Evolutionary conservation across 495 filamentous ascomycete species (phyloP), one percentile per base, ranked within the genome.

Genomic region (Xylaria acuta): DNA sequence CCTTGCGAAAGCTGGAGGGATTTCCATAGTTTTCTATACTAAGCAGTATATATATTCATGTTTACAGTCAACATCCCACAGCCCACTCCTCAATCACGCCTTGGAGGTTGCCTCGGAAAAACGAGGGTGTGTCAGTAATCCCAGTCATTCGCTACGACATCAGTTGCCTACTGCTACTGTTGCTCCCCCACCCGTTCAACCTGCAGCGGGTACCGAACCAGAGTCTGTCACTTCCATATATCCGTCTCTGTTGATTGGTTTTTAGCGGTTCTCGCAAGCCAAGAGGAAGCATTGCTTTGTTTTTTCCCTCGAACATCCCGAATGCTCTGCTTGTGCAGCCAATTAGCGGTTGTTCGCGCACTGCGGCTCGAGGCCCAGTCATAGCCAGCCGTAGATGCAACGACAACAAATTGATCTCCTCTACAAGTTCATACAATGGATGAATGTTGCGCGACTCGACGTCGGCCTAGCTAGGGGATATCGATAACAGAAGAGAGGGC

Each of bases 41-140:
- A 22, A 3, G 32, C 3, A 60, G 9, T 30, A 56, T 56, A 22
- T 56, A 22, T 40, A 25, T 20, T 56, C 20, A 30, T n/a, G 65
- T n/a, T 67, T 54, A 36, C 49, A 6, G 4, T 67, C 34, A 43
- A 25, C 20, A 18, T 27, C 22, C 4, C 5, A 67, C 65, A 67
- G 34, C 65, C 47, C 41, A 36, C 49, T 56, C 11, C 20, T 49
- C 41, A 64, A 47, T 20, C 49, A 41, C 22, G 65, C n/a, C 64
- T 27, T 54, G 49, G 22, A 43, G 30, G 49, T 56, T n/a, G 65
- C 36, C 49, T 67, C 34, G 45, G 65, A 12, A 18, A 56, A 56
- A 43, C 36, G 49, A 67, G 25, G 45, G 65, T 38, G 65, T 40
- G 47, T 12, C 34, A 12, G 34, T 34, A 12, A 30, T 27, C 36